These are phyloP conservation scores for Tinospora cordifolia DNA, from an alignment of 164 flowering plant genomes.

Conservation along the genomic window DNA sequence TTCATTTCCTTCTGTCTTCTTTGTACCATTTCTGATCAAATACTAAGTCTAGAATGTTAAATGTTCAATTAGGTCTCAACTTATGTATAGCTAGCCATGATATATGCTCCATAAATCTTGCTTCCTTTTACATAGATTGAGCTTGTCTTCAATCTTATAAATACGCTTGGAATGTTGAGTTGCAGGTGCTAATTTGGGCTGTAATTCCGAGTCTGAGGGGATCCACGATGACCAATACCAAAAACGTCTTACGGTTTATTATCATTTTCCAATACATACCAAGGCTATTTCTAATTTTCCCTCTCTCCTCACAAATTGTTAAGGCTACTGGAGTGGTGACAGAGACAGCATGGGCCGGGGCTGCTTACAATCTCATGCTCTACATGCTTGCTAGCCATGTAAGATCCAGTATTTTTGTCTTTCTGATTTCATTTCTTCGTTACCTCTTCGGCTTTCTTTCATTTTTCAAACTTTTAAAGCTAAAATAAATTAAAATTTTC, in stretches of 20 bases:
- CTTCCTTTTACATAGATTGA: not conserved
- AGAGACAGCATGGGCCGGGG: slow-evolving; percentile 89
- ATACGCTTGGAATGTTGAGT: no score
- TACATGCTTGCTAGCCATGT: slow-evolving; percentile 87
- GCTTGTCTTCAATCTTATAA: not conserved
- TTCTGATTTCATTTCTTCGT: not conserved
- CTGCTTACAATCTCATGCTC: slow-evolving; percentile 73
- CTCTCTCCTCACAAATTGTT: slow-evolving; percentile 54
- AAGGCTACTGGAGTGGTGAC: slow-evolving; percentile 63
- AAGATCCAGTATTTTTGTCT: slow-evolving; percentile 19
- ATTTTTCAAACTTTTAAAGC: not conserved
- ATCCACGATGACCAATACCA: slow-evolving; percentile 58
- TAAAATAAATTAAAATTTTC: not conserved
- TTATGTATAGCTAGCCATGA: not conserved
- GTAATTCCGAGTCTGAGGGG: slow-evolving; percentile 55
- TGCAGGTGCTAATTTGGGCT: slow-evolving; percentile 70
- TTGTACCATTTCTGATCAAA: not conserved
- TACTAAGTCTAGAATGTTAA: not conserved
- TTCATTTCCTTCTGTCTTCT: slow-evolving; percentile 1
- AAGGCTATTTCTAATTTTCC: slow-evolving; percentile 59
- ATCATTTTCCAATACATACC: slow-evolving; percentile 60
- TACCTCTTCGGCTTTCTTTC: not conserved
- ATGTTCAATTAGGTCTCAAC: not conserved
- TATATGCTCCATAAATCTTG: not conserved
- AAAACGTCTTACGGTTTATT: slow-evolving; percentile 39